Evolutionary conservation across 768 basidiomycete genomes (phyloP).

Genomic region (Thelephora aurantiotincta): DNA sequence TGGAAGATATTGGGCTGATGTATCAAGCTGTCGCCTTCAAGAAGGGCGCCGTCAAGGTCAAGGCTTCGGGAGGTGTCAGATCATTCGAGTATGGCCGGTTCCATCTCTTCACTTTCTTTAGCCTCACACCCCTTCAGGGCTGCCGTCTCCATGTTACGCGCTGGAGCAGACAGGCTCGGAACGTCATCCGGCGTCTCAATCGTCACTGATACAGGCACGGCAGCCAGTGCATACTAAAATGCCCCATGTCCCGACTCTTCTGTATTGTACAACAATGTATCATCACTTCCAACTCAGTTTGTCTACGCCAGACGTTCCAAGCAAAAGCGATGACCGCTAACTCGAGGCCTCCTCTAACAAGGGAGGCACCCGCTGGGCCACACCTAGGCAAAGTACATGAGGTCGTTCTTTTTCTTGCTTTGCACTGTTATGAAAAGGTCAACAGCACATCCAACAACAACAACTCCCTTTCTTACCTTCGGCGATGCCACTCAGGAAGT

Average conservation of each 20-base stretch:
- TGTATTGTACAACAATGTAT: no score
- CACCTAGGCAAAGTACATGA: conserved; percentile 81
- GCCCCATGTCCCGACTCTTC: no score
- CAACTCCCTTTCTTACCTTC: conserved; percentile 41
- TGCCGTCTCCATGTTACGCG: background rate
- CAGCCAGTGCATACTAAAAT: background rate
- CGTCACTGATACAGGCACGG: background rate
- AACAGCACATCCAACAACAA: background rate
- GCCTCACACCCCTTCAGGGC: background rate
- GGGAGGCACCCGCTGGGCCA: no score
- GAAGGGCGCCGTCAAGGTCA: conserved; percentile 26
- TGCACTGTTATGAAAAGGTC: conserved; percentile 48
- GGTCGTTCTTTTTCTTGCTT: conserved; percentile 99
- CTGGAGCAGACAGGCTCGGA: background rate
- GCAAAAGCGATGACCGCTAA: conserved; percentile 3
- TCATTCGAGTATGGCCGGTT: conserved; percentile 18
- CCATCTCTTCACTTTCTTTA: background rate
- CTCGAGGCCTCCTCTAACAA: background rate
- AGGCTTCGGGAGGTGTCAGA: conserved; percentile 37
- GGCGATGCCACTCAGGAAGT: conserved; percentile 86
- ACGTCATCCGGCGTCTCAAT: background rate
- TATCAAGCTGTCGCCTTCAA: conserved; percentile 24
- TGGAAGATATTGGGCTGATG: conserved; percentile 31
- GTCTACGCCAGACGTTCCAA: background rate
- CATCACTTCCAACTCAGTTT: background rate